Evolutionary conservation across 2,329 filamentous ascomycete species (phyloP), one percentile per base, ranked within the genome.

Genomic region (Teratosphaeriaceae sp.): DNA sequence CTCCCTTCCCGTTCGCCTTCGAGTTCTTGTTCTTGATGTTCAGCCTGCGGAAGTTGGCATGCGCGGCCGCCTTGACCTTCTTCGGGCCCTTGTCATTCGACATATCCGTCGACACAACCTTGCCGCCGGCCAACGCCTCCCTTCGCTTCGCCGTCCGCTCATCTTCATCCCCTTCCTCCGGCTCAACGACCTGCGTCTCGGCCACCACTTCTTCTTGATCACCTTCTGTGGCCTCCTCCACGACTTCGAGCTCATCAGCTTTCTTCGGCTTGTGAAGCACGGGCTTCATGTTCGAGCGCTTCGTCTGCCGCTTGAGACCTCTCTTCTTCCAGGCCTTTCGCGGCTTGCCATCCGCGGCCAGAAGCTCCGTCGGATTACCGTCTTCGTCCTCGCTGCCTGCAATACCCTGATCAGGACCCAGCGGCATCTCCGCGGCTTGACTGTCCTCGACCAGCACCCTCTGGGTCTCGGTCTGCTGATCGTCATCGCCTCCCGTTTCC

Each of bases 301-400:
- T 73, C 2, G 86, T 90, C 43, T 85, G 87, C 47, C 86, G 74
- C 70, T 92, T 92, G 60, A 85, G 76, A 0, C 85, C 85, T 69
- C 85, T 86, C 75, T 92, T 92, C 72, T 89, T 90, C 70, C 76
- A 90, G 1, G 78, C 65, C 42, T 73, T 77, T 27, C 80, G 61
- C 2, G 80, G 80, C 48, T 76, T 71, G 1, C 79, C 79, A 53
- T 79, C 67, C n/a, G 69, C 70, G 40, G 70, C 77, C 11, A 74
- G 44, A 12, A 50, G 53, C 20, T 56, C 56, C 2, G 35, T 41
- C n/a, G 64, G 59, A 3, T 60, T 57, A 0, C 75, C 72, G 43
- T 84, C 58, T 0, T 75, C 73, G 44, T 84, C 78, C 44, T 84
- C 80, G 38, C 83, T 84, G 21, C 62, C 62, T 9, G 59, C 49